Evolutionary conservation across 352 stramenopile species (phyloP), one percentile per base, ranked within the genome.

Genomic region (Phytophthora fragariaefolia): DNA sequence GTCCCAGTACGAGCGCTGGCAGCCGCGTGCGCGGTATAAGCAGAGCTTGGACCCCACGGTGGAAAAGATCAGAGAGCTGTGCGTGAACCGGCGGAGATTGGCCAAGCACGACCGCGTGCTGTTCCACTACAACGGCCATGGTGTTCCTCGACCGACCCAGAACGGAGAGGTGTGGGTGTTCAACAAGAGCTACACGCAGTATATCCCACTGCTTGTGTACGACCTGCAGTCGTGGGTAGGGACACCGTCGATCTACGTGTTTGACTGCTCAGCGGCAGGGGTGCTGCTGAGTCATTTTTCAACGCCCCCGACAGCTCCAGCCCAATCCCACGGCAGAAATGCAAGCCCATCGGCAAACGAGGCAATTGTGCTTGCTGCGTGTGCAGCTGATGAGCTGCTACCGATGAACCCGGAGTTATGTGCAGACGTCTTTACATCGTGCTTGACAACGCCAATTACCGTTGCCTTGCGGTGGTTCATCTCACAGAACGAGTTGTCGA

Each of bases 141-240:
- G 98, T 40, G 98, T 99, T 18, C 98, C 98, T 27, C 76, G 94
- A n/a, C 97, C 93, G 20, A 99, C 97, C 8, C 77, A 84, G 10
- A 98, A 98, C 76, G 97, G 98, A 36, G 97, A 99, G 71, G 95
- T 99, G 53, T 99, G 98, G 98, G 93, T 99, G 20, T 99, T 99
- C 76, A 99, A 99, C 82, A 98, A 98, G 80, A 97, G 96, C 73
- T 99, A 99, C 76, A 99, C 98, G 30, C 97, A 99, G 82, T 99
- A 99, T 79, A 99, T 99, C 58, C 98, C 98, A 18, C 77, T 99
- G 26, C 85, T 97, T 23, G 91, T 99, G 10, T 97, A 97, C 47
- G 96, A 99, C 54, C 76, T 99, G 23, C 85, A 97, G 73, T 89
- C 76, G 9, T 98, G 89, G 96, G 74, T 99, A 60, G 96, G 92